Conservation (phyloP, 768 basidiomycete species). For the Pilatotrama ljubarskyi region DNA sequence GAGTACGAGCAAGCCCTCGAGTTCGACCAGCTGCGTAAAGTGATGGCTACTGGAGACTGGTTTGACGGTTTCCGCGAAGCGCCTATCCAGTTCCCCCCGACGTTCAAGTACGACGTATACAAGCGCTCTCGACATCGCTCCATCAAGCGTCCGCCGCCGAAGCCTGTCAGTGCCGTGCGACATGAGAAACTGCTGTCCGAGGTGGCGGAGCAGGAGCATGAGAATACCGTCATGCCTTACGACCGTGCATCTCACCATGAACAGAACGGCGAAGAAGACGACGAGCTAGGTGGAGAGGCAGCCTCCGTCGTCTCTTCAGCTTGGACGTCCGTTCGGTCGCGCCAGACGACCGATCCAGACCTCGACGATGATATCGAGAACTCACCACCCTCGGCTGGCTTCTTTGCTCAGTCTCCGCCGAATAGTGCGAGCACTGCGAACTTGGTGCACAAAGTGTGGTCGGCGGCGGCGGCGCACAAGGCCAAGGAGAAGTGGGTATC, state of each 20-base stretch:
- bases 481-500: slow-evolving; percentile 58
- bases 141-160: slow-evolving; percentile 10
- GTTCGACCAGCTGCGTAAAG: slow-evolving; percentile 82
- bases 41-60: slow-evolving; percentile 68
- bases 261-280: slow-evolving; percentile 38
- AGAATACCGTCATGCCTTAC: neutral
- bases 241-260: slow-evolving; percentile 26
- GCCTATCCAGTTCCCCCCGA: slow-evolving; percentile 83
- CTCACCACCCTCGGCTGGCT: slow-evolving; percentile 34
- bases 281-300: slow-evolving; percentile 46
- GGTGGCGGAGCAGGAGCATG: slow-evolving; percentile 40
- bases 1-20: slow-evolving; percentile 84
- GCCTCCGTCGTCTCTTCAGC: slow-evolving; percentile 56
- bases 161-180: slow-evolving; percentile 18
- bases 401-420: slow-evolving; percentile 28
- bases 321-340: slow-evolving; percentile 48
- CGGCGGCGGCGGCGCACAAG: slow-evolving; percentile 47
- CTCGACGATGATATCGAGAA: slow-evolving; percentile 23
- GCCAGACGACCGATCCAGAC: slow-evolving; percentile 25
- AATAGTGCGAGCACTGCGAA: slow-evolving; percentile 20
- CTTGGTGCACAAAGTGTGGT: slow-evolving; percentile 35
- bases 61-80: slow-evolving; percentile 84
- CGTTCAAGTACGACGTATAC: slow-evolving; percentile 90
- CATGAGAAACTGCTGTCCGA: slow-evolving; percentile 34
- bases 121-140: slow-evolving; percentile 37